A percentile compares a stretch with the other conserved stretches of the same genome.
Conservation (phyloP, 805 yeast genomes). For the Spathaspora boniae region DNA sequence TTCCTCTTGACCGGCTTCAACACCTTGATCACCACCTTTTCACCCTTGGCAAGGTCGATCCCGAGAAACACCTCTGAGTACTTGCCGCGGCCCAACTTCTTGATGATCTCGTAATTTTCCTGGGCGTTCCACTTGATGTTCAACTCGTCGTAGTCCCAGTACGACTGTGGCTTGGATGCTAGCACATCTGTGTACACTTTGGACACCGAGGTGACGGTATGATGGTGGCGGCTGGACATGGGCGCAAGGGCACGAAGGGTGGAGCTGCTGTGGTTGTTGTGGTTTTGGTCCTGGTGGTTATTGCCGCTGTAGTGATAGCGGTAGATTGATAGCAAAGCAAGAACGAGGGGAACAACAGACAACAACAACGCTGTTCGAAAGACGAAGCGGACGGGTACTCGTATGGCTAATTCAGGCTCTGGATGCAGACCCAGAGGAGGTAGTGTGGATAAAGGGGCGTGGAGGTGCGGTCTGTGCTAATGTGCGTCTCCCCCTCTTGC, state of each 20-base stretch:
- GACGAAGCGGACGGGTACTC: no score
- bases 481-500: no score
- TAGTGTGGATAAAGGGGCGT: no score
- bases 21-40: conserved; percentile 81
- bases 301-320: no score
- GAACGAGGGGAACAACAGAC: no score
- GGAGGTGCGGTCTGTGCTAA: no score
- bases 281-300: no score
- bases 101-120: conserved; percentile 78
- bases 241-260: background rate
- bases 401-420: no score
- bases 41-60: conserved; percentile 56
- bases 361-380: no score
- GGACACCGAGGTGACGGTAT: conserved; percentile 50
- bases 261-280: conserved; percentile 2
- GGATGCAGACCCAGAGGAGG: no score
- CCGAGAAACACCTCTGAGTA: conserved; percentile 94
- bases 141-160: conserved; percentile 79
- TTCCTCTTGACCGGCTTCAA: conserved; percentile 90
- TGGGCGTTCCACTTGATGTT: conserved; percentile 82
- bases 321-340: no score
- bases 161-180: conserved; percentile 67
- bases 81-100: conserved; percentile 88
- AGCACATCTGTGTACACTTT: conserved; percentile 82
- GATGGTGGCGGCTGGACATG: conserved; percentile 14